These are phyloP conservation scores for Fusarium austroafricanum DNA, from an alignment of 2,329 filamentous ascomycete species.

Conservation along the genomic window DNA sequence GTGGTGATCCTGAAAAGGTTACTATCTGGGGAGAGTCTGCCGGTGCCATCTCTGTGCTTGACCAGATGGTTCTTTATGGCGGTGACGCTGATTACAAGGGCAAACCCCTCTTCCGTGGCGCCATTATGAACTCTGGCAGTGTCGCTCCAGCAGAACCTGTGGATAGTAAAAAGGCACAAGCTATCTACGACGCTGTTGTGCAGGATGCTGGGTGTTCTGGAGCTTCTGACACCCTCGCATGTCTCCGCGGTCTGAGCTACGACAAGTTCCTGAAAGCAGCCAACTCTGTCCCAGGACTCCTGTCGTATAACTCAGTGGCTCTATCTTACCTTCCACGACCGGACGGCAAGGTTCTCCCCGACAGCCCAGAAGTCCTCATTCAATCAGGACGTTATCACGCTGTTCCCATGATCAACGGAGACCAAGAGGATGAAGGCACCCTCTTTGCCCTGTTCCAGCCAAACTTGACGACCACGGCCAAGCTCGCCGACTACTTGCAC, in stretches of 20 bases:
- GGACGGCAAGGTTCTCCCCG: constrained; percentile 71
- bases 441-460: constrained; percentile 76
- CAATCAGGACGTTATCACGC: constrained; percentile 60
- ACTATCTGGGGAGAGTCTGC: constrained; percentile 84
- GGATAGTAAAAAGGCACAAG: constrained; percentile 74
- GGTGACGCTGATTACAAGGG: constrained; percentile 81
- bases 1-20: constrained; percentile 81
- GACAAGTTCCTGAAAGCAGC: constrained; percentile 71
- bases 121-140: constrained; percentile 81
- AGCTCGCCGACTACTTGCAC: constrained; percentile 71
- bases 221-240: constrained; percentile 68
- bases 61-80: constrained; percentile 80
- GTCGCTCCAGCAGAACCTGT: constrained; percentile 71
- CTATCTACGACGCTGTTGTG: constrained; percentile 72
- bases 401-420: constrained; percentile 69
- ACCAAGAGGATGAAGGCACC: constrained; percentile 85
- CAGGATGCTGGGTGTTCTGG: constrained; percentile 69
- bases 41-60: constrained; percentile 77
- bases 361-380: constrained; percentile 71
- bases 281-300: constrained; percentile 75
- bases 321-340: constrained; percentile 81
- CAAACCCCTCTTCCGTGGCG: constrained; percentile 78
- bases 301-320: constrained; percentile 75
- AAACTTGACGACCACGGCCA: constrained; percentile 71
- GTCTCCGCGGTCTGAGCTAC: constrained; percentile 72